Evolutionary conservation across 2,329 filamentous ascomycete species (phyloP).

Genomic region (Aspergillus fischeri): DNA sequence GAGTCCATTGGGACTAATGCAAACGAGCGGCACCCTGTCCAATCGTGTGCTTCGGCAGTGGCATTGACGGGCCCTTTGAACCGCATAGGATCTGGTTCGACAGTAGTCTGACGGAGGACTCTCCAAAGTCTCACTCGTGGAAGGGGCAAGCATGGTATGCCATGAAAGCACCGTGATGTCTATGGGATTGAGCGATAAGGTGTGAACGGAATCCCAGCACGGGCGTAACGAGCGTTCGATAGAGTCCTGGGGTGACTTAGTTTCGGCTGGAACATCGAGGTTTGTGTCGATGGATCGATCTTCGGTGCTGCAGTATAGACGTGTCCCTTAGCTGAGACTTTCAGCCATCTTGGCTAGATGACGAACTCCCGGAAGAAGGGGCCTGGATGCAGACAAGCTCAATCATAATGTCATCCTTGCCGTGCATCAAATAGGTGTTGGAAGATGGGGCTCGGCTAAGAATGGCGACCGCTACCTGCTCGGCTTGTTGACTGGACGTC

Average conservation of each 20-base stretch:
- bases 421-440: slow-evolving; percentile 18
- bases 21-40: neutral
- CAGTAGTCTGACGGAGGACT: neutral
- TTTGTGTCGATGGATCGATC: neutral
- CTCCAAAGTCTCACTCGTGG: neutral
- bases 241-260: neutral
- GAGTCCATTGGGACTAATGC: neutral
- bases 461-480: slow-evolving; percentile 36
- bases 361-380: slow-evolving; percentile 23
- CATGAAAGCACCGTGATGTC: neutral
- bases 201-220: neutral
- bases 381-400: slow-evolving; percentile 36
- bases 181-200: neutral
- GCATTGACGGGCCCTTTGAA: neutral
- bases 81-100: neutral
- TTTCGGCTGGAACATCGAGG: neutral
- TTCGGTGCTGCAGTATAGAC: neutral
- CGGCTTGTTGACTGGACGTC: slow-evolving; percentile 29
- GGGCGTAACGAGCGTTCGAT: neutral
- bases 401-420: slow-evolving; percentile 30
- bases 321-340: neutral
- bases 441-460: slow-evolving; percentile 31
- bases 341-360: slow-evolving; percentile 16
- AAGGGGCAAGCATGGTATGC: neutral
- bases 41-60: neutral